Conservation (phyloP, 306 rosid genomes). For the Cucumis hystrix region DNA sequence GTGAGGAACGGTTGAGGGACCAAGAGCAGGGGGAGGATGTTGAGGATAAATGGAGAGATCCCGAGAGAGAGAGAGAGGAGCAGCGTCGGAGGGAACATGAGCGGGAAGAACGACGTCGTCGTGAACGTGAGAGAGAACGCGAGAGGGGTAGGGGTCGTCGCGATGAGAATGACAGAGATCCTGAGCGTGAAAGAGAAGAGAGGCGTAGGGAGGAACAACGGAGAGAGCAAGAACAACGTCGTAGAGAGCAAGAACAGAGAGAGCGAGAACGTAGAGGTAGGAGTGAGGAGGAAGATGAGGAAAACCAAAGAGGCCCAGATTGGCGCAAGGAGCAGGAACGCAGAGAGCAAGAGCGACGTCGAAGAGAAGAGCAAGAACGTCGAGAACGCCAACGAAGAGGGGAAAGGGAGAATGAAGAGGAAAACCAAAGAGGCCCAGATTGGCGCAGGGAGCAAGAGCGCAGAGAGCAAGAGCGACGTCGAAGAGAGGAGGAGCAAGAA, state of each 20-base stretch:
- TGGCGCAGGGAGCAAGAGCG: neutral
- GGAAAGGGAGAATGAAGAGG: neutral
- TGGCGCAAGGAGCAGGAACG: neutral
- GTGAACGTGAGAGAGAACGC: neutral
- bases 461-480: neutral
- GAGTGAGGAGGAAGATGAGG: neutral
- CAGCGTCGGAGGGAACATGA: conserved; percentile 3
- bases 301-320: neutral
- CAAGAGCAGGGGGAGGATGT: neutral
- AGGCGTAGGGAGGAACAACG: neutral
- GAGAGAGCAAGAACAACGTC: neutral
- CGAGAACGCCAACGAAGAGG: neutral
- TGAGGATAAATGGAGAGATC: neutral
- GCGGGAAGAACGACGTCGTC: neutral
- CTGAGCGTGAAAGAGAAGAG: neutral
- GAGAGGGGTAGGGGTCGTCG: neutral
- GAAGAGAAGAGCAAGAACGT: neutral
- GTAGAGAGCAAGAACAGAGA: neutral
- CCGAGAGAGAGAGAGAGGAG: neutral
- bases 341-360: neutral
- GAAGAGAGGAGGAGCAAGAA: neutral
- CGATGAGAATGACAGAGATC: neutral
- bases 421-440: neutral
- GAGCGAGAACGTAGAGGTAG: neutral
- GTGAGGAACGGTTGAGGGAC: neutral